Evolutionary conservation across 129 eudicot genomes (phyloP).

Genomic region (Escallonia rubra): DNA sequence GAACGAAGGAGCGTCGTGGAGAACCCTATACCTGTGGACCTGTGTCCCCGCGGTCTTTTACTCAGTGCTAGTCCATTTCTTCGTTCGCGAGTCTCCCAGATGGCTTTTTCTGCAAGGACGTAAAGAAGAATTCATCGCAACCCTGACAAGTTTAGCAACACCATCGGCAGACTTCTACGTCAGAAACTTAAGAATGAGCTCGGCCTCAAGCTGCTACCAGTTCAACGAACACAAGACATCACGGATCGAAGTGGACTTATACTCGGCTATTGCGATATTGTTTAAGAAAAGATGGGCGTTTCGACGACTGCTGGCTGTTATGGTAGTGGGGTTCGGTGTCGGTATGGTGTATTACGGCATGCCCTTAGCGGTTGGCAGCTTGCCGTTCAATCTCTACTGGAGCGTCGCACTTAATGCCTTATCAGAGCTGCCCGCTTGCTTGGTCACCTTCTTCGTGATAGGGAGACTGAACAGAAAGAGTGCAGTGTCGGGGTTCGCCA

Average conservation of each 20-base stretch:
- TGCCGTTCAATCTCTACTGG: slow-evolving; percentile 31
- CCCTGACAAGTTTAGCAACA: neutral
- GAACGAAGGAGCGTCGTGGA: slow-evolving; percentile 32
- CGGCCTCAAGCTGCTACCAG: too few relatives aligned
- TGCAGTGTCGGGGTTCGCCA: slow-evolving; percentile 19
- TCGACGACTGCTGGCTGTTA: slow-evolving; percentile 10
- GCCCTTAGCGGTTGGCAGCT: slow-evolving; percentile 37
- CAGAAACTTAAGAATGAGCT: too few relatives aligned
- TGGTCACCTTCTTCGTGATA: slow-evolving; percentile 21
- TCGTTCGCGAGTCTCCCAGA: slow-evolving; percentile 46
- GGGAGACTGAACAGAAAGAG: slow-evolving; percentile 22
- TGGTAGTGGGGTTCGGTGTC: slow-evolving; percentile 36
- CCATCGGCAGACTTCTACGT: neutral
- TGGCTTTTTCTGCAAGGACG: slow-evolving; percentile 42
- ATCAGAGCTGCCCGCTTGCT: slow-evolving; percentile 24
- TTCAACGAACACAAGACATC: neutral
- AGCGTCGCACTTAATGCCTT: slow-evolving; percentile 33
- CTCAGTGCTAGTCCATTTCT: slow-evolving; percentile 18
- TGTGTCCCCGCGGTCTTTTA: slow-evolving; percentile 27
- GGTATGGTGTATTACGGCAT: slow-evolving; percentile 46
- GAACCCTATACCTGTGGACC: slow-evolving; percentile 38
- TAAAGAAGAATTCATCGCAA: slow-evolving; percentile 16
- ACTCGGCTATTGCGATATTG: slow-evolving; percentile 20
- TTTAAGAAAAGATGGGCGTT: slow-evolving; percentile 14
- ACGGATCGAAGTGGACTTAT: neutral